phyloP scores from a whole-genome alignment of 2,329 filamentous ascomycete species.

The Rhinocladiella mackenziei region DNA sequence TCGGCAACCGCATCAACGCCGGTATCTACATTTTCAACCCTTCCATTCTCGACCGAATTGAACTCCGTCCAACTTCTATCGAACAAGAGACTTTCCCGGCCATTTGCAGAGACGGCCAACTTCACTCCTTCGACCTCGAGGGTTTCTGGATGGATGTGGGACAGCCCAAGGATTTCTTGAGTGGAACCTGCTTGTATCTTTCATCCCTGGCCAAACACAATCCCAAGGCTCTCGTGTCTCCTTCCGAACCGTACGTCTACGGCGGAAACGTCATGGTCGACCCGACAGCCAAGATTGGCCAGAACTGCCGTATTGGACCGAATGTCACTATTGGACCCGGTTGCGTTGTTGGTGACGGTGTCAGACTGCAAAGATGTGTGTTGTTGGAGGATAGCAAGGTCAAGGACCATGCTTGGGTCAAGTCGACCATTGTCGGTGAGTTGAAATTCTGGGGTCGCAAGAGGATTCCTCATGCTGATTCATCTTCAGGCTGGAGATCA shows the following conservation, averaged over 20 bases:
- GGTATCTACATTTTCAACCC: slow-evolving; percentile 98
- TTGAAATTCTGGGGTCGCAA: neutral
- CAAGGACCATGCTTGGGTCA: slow-evolving; percentile 98
- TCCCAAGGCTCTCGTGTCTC: slow-evolving; percentile 74
- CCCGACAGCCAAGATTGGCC: slow-evolving; percentile 89
- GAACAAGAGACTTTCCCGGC: slow-evolving; percentile 98
- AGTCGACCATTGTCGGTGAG: slow-evolving; percentile 82
- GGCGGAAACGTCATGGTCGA: slow-evolving; percentile 96
- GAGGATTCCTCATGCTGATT: neutral
- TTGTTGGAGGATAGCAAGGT: slow-evolving; percentile 85
- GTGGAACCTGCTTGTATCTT: slow-evolving; percentile 92
- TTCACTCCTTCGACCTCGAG: slow-evolving; percentile 94
- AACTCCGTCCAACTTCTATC: slow-evolving; percentile 93
- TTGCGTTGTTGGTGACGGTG: slow-evolving; percentile 88
- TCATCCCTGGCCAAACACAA: slow-evolving; percentile 86
- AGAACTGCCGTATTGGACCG: slow-evolving; percentile 96
- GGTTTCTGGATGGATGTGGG: slow-evolving; percentile 99
- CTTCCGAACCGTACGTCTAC: slow-evolving; percentile 74
- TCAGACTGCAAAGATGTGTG: slow-evolving; percentile 88
- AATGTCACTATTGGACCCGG: slow-evolving; percentile 95
- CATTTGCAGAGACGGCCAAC: slow-evolving; percentile 80
- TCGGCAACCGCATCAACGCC: slow-evolving; percentile 97
- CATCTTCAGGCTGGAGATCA: slow-evolving; percentile 73
- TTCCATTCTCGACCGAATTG: slow-evolving; percentile 82
- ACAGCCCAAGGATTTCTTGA: slow-evolving; percentile 97